Evolutionary conservation across 306 rosid genomes (phyloP).

Genomic region (Castanopsis chinensis): DNA sequence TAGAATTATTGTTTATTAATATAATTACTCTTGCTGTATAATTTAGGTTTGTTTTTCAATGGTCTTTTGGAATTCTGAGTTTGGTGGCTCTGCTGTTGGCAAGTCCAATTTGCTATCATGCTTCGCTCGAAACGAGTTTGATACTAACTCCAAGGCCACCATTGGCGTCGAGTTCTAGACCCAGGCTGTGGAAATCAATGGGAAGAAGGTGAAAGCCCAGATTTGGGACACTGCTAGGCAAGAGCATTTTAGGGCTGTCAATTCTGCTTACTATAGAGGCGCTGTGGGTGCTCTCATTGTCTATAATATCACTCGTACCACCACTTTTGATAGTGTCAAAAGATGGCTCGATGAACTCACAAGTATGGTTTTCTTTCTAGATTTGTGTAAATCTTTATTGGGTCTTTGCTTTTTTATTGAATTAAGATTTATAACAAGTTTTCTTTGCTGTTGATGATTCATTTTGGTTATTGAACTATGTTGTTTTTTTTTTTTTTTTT

Average conservation of each 20-base stretch:
- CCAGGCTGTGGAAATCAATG: conserved; percentile 74
- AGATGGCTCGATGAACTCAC: conserved; percentile 88
- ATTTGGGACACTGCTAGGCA: conserved; percentile 99
- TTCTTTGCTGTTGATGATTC: too few species aligned
- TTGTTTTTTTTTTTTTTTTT: too few species aligned
- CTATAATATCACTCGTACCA: conserved; percentile 63
- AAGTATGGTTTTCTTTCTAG: conserved; percentile 31
- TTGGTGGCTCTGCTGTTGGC: conserved; percentile 93
- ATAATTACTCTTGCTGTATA: too few species aligned
- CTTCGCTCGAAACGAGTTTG: conserved; percentile 85
- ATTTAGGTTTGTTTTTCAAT: too few species aligned
- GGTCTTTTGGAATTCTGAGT: too few species aligned
- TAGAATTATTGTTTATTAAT: too few species aligned
- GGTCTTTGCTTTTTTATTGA: too few species aligned
- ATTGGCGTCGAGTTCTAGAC: conserved; percentile 93
- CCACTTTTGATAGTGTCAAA: conserved; percentile 63
- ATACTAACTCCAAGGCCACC: conserved; percentile 72
- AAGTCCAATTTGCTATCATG: conserved; percentile 80
- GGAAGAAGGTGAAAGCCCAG: conserved; percentile 84
- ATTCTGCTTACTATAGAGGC: conserved; percentile 95
- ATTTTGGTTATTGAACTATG: too few species aligned
- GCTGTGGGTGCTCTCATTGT: conserved; percentile 83
- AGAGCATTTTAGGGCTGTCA: conserved; percentile 85
- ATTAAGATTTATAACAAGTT: too few species aligned
- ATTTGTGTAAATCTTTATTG: background rate